These are phyloP conservation scores for Claviceps sp. DNA, from an alignment of 2,329 filamentous ascomycete species.

Conservation along the genomic window DNA sequence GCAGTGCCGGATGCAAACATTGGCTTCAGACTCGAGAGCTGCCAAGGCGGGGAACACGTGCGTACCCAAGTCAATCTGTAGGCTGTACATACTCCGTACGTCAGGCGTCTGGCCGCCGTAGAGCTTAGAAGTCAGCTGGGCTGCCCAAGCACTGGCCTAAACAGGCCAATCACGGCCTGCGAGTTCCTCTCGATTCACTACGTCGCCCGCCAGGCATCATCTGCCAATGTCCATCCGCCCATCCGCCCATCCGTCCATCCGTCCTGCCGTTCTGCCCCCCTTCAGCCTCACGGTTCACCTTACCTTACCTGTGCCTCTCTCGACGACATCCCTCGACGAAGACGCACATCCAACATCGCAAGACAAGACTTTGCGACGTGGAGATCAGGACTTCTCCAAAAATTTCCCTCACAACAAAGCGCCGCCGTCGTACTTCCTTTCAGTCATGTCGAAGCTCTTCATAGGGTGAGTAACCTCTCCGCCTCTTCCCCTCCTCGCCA, in stretches of 20 bases:
- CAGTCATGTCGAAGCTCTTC: conserved; percentile 80
- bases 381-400: neutral
- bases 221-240: conserved; percentile 5
- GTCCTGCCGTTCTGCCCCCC: neutral
- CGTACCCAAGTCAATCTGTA: too few relatives aligned
- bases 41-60: too few relatives aligned
- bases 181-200: conserved; percentile 1
- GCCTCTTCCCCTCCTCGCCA: neutral
- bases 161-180: neutral
- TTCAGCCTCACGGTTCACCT: neutral
- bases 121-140: too few relatives aligned
- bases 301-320: neutral
- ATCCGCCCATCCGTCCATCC: neutral
- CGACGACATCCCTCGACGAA: neutral
- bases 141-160: neutral
- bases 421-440: conserved; percentile 6
- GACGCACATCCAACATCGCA: neutral
- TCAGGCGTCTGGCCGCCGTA: too few relatives aligned
- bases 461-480: conserved; percentile 57
- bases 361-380: neutral
- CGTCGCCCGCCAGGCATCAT: neutral
- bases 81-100: too few relatives aligned
- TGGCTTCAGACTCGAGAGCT: too few relatives aligned
- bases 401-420: neutral
- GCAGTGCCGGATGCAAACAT: too few relatives aligned